phyloP scores from a whole-genome alignment of 306 rosid species.

The Fagus crenata region DNA sequence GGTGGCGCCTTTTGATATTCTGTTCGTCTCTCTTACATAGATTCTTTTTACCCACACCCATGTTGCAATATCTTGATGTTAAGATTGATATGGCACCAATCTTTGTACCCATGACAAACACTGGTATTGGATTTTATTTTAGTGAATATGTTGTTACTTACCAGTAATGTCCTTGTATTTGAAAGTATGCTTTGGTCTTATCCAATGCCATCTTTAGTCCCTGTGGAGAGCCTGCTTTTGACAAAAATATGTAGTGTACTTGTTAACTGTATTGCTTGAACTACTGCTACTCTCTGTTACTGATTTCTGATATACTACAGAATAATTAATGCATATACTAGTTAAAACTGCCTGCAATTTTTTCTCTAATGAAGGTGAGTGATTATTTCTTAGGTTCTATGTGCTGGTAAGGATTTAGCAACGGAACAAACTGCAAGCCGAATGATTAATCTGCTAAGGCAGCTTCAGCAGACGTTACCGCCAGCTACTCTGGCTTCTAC shows the following conservation, averaged over 20 bases:
- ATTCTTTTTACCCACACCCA: background rate
- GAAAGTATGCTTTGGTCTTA: background rate
- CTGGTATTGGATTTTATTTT: background rate
- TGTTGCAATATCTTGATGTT: background rate
- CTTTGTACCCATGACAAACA: background rate
- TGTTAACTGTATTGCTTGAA: background rate
- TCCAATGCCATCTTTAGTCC: background rate
- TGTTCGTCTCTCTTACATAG: background rate
- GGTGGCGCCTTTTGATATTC: background rate
- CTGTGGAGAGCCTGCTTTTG: background rate
- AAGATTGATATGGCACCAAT: background rate
- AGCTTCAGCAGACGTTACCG: conserved; percentile 93
- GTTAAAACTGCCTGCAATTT: conserved; percentile 5
- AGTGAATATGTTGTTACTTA: background rate
- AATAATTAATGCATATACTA: background rate
- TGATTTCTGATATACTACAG: background rate
- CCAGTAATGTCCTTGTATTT: background rate
- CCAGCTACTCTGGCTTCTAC: conserved; percentile 89
- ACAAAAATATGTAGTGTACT: background rate
- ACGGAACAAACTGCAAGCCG: conserved; percentile 85
- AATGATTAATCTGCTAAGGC: conserved; percentile 78
- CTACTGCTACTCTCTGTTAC: background rate
- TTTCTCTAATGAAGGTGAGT: conserved; percentile 12
- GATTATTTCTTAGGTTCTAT: conserved; percentile 59
- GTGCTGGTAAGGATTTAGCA: conserved; percentile 92